Evolutionary conservation across 164 flowering plant genomes (phyloP).

Genomic region (Aristolochia californica): DNA sequence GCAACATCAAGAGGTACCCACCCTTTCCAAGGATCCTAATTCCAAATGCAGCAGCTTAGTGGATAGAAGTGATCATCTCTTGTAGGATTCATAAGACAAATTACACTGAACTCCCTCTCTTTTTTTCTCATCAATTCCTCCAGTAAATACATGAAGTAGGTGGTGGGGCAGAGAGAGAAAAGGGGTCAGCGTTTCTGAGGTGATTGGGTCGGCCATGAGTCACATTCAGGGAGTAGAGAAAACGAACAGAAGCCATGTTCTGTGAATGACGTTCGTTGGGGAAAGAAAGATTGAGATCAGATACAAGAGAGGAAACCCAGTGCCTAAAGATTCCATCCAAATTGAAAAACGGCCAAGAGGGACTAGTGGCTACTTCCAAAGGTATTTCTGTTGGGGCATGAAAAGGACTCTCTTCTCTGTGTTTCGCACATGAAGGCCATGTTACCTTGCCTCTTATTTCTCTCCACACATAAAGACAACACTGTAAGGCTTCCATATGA

Average conservation of each 20-base stretch:
- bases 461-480: constrained; percentile 1
- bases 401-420: neutral
- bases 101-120: too few relatives aligned
- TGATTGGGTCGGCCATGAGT: constrained; percentile 1
- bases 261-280: constrained; percentile 5
- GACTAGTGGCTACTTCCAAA: neutral
- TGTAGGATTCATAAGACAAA: too few relatives aligned
- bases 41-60: too few relatives aligned
- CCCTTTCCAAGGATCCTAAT: too few relatives aligned
- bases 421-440: constrained; percentile 6
- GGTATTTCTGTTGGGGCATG: neutral
- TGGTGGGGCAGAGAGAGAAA: too few relatives aligned
- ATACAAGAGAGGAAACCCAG: neutral
- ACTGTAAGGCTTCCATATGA: neutral
- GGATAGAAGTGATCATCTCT: too few relatives aligned
- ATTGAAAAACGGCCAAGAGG: neutral
- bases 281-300: neutral
- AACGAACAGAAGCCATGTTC: constrained; percentile 1
- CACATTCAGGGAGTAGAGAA: neutral
- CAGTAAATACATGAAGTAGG: neutral
- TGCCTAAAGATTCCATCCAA: neutral
- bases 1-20: too few relatives aligned
- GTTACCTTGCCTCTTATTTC: constrained; percentile 5
- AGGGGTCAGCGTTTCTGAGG: neutral
- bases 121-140: too few relatives aligned